Percentiles rank a stretch among this genome's conserved stretches.
phyloP scores from a whole-genome alignment of 1,284 basidiomycete genomes.

The Cutaneotrichosporon sp. region DNA sequence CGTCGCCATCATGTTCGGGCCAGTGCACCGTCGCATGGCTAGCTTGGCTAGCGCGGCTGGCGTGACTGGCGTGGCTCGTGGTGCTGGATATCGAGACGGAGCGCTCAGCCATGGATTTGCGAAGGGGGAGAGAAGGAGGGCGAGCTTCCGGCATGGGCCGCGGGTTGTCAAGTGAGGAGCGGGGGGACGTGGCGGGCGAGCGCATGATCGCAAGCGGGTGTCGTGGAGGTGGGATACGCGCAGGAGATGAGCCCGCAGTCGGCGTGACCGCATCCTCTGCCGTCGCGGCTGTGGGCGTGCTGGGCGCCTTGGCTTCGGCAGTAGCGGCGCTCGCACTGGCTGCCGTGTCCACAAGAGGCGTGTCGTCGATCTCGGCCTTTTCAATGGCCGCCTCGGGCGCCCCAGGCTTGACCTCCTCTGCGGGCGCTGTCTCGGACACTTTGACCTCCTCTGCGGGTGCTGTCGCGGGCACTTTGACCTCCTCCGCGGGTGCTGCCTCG shows the following conservation, averaged over 20 bases:
- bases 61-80: neutral
- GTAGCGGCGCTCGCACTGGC: neutral
- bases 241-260: neutral
- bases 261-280: neutral
- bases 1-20: constrained; percentile 1
- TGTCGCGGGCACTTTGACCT: neutral
- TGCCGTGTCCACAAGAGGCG: neutral
- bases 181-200: constrained; percentile 1
- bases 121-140: neutral
- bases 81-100: neutral
- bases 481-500: neutral
- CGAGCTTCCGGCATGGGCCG: neutral
- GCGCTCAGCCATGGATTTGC: neutral
- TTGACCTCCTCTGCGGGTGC: neutral
- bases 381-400: neutral
- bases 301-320: neutral
- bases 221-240: constrained; percentile 5
- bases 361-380: neutral
- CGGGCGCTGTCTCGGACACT: too few species aligned
- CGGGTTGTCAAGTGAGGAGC: neutral
- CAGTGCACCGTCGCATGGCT: neutral
- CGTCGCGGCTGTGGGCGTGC: neutral
- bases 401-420: too few species aligned
- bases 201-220: constrained; percentile 8
- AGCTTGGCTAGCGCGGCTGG: neutral